A percentile compares a stretch with the other conserved stretches of the same genome.
phyloP scores from a whole-genome alignment of 441 rosid genomes.

The Adansonia rubrostipa region DNA sequence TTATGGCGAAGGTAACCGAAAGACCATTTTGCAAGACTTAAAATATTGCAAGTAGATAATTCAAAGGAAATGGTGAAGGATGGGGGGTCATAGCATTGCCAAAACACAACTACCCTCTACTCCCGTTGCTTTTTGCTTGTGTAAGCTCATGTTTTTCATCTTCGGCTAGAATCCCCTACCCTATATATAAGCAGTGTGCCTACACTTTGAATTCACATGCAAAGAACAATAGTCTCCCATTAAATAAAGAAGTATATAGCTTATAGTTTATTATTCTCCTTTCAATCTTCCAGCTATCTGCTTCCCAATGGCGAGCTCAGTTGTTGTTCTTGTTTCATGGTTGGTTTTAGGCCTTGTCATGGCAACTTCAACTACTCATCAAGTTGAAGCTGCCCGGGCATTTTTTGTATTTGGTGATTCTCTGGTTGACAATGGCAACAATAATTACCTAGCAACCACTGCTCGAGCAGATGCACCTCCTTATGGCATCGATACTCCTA shows the following conservation, averaged over 20 bases:
- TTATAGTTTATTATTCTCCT: neutral
- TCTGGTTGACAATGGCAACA: conserved; percentile 72
- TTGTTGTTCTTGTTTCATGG: conserved; percentile 15
- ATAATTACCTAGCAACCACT: conserved; percentile 59
- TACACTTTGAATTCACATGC: neutral
- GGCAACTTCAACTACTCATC: conserved; percentile 27
- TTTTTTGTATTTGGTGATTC: conserved; percentile 77
- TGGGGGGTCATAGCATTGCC: conserved; percentile 4
- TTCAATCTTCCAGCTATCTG: neutral
- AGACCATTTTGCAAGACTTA: conserved; percentile 1
- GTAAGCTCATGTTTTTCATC: conserved; percentile 12
- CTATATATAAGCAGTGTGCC: conserved; percentile 22
- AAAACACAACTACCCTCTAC: conserved; percentile 19
- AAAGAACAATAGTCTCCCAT: neutral
- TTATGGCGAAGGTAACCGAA: neutral
- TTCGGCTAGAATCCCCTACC: conserved; percentile 3
- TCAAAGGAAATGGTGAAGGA: neutral
- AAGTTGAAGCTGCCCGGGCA: conserved; percentile 46
- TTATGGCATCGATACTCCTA: conserved; percentile 66
- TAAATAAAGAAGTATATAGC: neutral
- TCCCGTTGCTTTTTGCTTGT: neutral
- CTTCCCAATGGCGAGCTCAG: conserved; percentile 19
- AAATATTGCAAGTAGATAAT: conserved; percentile 4
- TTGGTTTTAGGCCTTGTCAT: conserved; percentile 28
- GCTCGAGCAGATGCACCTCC: conserved; percentile 68